Evolutionary conservation across 257 asterid species (phyloP), one percentile per base, ranked within the genome.

Genomic region (Marsdenia floribunda): DNA sequence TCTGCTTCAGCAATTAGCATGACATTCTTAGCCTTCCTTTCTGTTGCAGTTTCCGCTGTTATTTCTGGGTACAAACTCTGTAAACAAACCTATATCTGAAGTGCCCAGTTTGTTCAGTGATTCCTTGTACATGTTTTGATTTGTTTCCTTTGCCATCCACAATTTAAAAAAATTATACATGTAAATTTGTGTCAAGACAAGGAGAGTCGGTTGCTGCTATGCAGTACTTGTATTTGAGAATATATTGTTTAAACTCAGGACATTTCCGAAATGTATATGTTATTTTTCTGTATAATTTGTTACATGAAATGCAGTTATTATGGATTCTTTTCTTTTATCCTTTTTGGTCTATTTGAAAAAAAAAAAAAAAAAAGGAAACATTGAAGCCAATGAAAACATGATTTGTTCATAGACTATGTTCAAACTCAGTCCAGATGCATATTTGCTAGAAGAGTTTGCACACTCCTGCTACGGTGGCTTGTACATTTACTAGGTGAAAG

Each of bases 21-120:
- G 97, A 93, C 78, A 72, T 86, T 95, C 80, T 82, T 95, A 44
- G 99, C 97, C 10, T 95, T 95, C 88, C 68, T 95, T 70, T 67
- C 89, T 8, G 78, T 92, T 54, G 94, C 89, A 24, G 52, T 85
- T 76, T 95, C 98, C 13, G 89, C 99, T 58, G 63, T 90, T 71
- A 77, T 95, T 80, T 88, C 96, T 57, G 99, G 99, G 63, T 90
- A 87, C 82, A 92, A 90, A 68, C 96, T 95, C 80, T 88, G 94
- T 33, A 83, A 77, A 38, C 89, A 88, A 74, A 73, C 91, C 69
- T 95, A 92, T 80, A 87, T 95, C 60, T 95, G 88, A 93, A 70
- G 77, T n/a, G 24, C 47, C 26, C 24, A 5, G 33, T 80, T 33
- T 15, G 16, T 60, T 37, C 22, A n/a, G 15, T 16, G 47, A 57